Percentiles rank a stretch among this genome's conserved stretches.
Evolutionary conservation across 176 grass and related monocot genomes (phyloP).

Genomic region (Areca catechu): DNA sequence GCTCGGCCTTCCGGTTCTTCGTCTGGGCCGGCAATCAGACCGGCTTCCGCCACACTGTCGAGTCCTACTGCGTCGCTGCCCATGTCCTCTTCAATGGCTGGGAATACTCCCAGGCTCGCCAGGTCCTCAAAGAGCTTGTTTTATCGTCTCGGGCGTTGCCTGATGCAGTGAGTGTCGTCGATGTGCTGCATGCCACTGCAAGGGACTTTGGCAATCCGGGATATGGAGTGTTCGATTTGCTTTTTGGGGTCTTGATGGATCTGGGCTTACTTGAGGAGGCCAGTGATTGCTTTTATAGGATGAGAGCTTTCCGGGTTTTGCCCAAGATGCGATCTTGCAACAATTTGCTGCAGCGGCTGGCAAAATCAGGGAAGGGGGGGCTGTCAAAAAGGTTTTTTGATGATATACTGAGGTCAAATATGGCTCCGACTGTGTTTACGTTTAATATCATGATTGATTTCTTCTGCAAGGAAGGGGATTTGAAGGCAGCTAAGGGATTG

Average conservation of each 20-base stretch:
- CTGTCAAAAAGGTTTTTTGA: conserved; percentile 46
- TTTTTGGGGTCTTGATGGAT: conserved; percentile 37
- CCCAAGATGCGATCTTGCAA: conserved; percentile 85
- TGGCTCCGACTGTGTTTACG: conserved; percentile 64
- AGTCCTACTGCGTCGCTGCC: conserved; percentile 28
- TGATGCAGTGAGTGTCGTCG: conserved; percentile 22
- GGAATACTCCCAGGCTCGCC: conserved; percentile 27
- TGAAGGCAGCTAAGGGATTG: conserved; percentile 33
- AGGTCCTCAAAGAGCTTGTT: conserved; percentile 29
- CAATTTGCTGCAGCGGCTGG: conserved; percentile 66
- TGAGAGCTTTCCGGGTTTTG: conserved; percentile 44
- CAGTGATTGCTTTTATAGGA: conserved; percentile 37
- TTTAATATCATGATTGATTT: conserved; percentile 92
- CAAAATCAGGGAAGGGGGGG: conserved; percentile 18
- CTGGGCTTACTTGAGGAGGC: conserved; percentile 40
- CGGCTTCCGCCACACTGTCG: conserved; percentile 20
- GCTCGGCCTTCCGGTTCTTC: conserved; percentile 25
- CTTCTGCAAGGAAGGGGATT: conserved; percentile 80
- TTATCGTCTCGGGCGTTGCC: conserved; percentile 12
- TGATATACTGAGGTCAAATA: conserved; percentile 34
- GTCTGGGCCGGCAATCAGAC: conserved; percentile 18
- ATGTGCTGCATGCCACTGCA: conserved; percentile 19
- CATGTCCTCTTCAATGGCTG: conserved; percentile 28
- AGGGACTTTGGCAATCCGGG: conserved; percentile 15
- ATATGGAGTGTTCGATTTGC: conserved; percentile 33